Evolutionary conservation across 495 filamentous ascomycete genomes (phyloP).

Genomic region (Cetradonia linearis): DNA sequence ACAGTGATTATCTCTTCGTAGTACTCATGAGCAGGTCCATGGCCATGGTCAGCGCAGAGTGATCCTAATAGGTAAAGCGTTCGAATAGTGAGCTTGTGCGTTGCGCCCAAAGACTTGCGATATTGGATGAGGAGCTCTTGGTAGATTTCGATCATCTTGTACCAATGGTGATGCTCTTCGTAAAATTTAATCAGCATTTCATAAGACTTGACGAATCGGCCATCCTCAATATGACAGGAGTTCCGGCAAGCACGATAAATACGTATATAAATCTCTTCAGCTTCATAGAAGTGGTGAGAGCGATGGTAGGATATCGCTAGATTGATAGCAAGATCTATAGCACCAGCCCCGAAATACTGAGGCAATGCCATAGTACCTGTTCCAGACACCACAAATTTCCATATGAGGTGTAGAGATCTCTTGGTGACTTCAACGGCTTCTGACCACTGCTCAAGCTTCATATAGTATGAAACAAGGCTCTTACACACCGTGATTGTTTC

Average conservation of each 20-base stretch:
- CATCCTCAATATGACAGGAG: conserved; percentile 35
- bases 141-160: conserved; percentile 39
- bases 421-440: conserved; percentile 35
- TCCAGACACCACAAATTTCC: conserved; percentile 35
- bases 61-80: conserved; percentile 35
- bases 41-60: conserved; percentile 35
- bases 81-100: conserved; percentile 38
- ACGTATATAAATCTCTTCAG: conserved; percentile 48
- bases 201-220: conserved; percentile 30
- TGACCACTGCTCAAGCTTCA: conserved; percentile 35
- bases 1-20: conserved; percentile 39
- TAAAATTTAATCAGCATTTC: conserved; percentile 36
- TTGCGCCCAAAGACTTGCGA: conserved; percentile 35
- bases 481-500: conserved; percentile 30
- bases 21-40: conserved; percentile 35
- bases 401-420: conserved; percentile 35
- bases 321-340: conserved; percentile 33
- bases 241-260: conserved; percentile 45
- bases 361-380: conserved; percentile 33
- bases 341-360: conserved; percentile 28
- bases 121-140: conserved; percentile 37
- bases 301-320: conserved; percentile 37
- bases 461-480: conserved; percentile 35
- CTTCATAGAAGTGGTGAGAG: conserved; percentile 36
- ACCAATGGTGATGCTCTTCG: conserved; percentile 37